phyloP scores from a whole-genome alignment of 495 filamentous ascomycete species.

The Penicillium simplicissimum region DNA sequence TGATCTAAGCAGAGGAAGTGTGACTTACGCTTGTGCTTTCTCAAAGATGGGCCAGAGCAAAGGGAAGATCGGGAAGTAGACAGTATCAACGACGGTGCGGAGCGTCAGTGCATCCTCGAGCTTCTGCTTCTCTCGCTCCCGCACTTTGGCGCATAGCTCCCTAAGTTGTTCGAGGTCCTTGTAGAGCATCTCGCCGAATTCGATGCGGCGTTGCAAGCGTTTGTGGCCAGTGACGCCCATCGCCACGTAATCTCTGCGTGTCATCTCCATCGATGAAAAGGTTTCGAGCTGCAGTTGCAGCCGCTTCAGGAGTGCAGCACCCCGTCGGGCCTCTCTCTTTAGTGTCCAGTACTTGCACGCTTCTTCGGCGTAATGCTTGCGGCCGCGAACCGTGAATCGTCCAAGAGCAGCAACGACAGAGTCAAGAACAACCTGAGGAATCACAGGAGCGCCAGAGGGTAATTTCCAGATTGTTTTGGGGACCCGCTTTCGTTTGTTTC shows the following conservation, averaged over 20 bases:
- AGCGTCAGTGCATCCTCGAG: conserved; percentile 74
- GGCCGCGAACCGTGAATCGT: conserved; percentile 78
- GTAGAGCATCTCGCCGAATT: conserved; percentile 77
- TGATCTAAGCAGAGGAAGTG: neutral
- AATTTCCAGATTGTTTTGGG: conserved; percentile 85
- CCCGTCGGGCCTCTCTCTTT: conserved; percentile 89
- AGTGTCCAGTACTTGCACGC: conserved; percentile 97
- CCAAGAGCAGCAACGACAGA: conserved; percentile 76
- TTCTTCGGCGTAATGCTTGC: conserved; percentile 88
- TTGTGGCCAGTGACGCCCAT: conserved; percentile 84
- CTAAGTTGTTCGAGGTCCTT: conserved; percentile 74
- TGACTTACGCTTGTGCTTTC: conserved; percentile 68
- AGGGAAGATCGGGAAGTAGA: conserved; percentile 85
- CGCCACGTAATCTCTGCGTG: conserved; percentile 83
- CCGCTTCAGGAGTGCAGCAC: conserved; percentile 87
- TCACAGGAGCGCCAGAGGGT: conserved; percentile 91
- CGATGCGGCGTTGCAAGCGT: conserved; percentile 76
- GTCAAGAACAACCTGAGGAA: conserved; percentile 81
- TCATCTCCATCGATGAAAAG: conserved; percentile 96
- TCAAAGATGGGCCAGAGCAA: conserved; percentile 79
- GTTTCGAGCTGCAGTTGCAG: conserved; percentile 85
- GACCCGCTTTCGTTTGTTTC: conserved; percentile 72
- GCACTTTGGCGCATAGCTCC: conserved; percentile 64
- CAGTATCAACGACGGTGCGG: conserved; percentile 72
- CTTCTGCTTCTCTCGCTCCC: conserved; percentile 71